phyloP scores from a whole-genome alignment of 2,329 filamentous ascomycete genomes.

The Shiraia sp. region DNA sequence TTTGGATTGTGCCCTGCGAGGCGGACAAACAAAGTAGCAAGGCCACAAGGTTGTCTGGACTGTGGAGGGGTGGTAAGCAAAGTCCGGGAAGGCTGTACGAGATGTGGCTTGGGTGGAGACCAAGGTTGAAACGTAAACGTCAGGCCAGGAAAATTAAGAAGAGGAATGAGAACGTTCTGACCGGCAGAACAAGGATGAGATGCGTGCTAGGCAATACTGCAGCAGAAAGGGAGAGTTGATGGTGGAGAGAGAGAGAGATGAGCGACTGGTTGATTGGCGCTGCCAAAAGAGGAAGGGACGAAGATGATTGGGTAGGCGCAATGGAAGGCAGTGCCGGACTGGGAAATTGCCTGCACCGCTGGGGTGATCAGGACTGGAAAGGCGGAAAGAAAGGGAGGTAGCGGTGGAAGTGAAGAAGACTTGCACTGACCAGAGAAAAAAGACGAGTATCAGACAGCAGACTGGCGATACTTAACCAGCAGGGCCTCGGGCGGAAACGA shows the following conservation, averaged over 20 bases:
- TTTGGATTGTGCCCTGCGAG: constrained; percentile 36
- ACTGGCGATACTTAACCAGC: constrained; percentile 38
- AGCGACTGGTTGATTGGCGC: constrained; percentile 36
- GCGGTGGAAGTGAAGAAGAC: constrained; percentile 30
- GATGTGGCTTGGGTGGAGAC: constrained; percentile 32
- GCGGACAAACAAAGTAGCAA: too few relatives aligned
- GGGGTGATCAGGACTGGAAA: constrained; percentile 28
- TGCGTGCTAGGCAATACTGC: too few relatives aligned
- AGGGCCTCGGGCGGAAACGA: constrained; percentile 18
- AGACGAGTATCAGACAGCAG: constrained; percentile 28
- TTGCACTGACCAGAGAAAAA: constrained; percentile 39
- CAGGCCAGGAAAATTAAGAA: constrained; percentile 34
- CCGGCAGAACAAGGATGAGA: constrained; percentile 33
- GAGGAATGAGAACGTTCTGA: constrained; percentile 29
- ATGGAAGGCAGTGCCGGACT: constrained; percentile 30
- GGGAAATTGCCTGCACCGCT: constrained; percentile 34
- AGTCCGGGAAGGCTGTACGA: constrained; percentile 36
- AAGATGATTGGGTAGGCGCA: constrained; percentile 23
- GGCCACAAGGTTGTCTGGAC: constrained; percentile 31
- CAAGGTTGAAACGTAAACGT: constrained; percentile 36
- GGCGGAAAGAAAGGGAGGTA: constrained; percentile 23
- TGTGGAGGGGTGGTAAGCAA: constrained; percentile 42
- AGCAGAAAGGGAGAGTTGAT: constrained; percentile 24
- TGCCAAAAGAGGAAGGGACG: constrained; percentile 32
- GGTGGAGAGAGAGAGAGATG: constrained; percentile 23